These are phyloP conservation scores for Chimonanthus salicifolius DNA, from an alignment of 164 flowering plant species.

Conservation along the genomic window DNA sequence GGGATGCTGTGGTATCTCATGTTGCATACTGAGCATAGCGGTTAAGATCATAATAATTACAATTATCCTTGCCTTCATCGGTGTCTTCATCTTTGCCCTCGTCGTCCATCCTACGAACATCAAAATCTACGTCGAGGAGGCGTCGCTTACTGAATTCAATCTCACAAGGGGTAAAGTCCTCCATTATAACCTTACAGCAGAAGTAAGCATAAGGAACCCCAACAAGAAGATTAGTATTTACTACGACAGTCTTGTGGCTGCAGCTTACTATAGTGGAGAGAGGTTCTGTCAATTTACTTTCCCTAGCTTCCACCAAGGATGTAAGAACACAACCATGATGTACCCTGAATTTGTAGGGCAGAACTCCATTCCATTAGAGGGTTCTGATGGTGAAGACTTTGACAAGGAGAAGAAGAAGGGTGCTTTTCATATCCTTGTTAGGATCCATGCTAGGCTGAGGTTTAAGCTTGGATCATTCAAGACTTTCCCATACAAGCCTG, in stretches of 20 bases:
- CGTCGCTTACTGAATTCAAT: conserved; percentile 22
- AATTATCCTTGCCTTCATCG: conserved; percentile 1
- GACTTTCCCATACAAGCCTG: conserved; percentile 35
- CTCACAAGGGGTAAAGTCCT: conserved; percentile 33
- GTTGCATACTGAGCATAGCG: conserved; percentile 17
- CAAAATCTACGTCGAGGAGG: conserved; percentile 39
- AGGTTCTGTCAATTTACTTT: conserved; percentile 22
- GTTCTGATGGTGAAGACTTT: conserved; percentile 2
- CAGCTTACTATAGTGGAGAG: conserved; percentile 41
- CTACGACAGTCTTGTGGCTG: conserved; percentile 59
- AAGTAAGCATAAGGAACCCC: conserved; percentile 59
- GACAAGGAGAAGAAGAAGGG: conserved; percentile 28
- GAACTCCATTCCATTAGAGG: conserved; percentile 1
- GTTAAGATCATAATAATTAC: conserved; percentile 16
- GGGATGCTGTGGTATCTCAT: conserved; percentile 1
- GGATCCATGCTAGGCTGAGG: conserved; percentile 40
- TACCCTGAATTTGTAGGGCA: conserved; percentile 31
- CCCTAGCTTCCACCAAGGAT: conserved; percentile 52
- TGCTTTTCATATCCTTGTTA: conserved; percentile 35
- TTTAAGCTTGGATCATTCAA: conserved; percentile 43
- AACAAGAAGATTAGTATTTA: conserved; percentile 59
- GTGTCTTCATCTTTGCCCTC: conserved; percentile 25
- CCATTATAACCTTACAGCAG: conserved; percentile 48
- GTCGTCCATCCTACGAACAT: conserved; percentile 41
- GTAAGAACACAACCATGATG: conserved; percentile 39